Percentiles rank a stretch among this genome's conserved stretches.
Evolutionary conservation across 169 alveolate genomes (phyloP).

Genomic region (Plasmodium cynomolgi): DNA sequence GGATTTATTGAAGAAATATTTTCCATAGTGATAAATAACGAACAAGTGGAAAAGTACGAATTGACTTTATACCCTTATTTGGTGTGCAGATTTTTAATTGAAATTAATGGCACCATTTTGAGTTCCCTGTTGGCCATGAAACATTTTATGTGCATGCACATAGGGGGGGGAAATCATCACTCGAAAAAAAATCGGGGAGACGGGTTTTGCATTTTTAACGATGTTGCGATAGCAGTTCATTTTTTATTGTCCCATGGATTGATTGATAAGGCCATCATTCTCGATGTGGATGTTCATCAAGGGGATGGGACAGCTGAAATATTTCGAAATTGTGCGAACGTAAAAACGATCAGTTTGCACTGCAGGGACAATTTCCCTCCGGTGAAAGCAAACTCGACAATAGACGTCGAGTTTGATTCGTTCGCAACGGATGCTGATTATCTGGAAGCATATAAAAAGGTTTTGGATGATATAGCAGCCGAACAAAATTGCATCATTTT

Average conservation of each 20-base stretch:
- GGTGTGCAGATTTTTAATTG: conserved; percentile 33
- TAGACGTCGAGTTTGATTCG: conserved; percentile 26
- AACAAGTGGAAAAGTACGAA: conserved; percentile 6
- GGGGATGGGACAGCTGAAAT: conserved; percentile 81
- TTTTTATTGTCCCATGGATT: conserved; percentile 57
- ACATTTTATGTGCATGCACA: conserved; percentile 45
- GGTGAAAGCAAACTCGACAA: conserved; percentile 50
- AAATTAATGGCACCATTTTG: conserved; percentile 39
- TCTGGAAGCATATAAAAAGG: conserved; percentile 4
- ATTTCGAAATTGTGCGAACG: conserved; percentile 24
- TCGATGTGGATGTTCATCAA: conserved; percentile 78
- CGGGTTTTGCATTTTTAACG: conserved; percentile 75
- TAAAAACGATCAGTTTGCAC: conserved; percentile 74
- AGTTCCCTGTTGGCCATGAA: conserved; percentile 26
- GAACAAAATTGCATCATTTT: conserved; percentile 40
- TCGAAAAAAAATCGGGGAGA: conserved; percentile 61
- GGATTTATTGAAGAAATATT: conserved; percentile 16
- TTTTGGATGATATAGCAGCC: conserved; percentile 13
- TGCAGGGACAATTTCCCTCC: conserved; percentile 76
- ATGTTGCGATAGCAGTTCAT: conserved; percentile 68
- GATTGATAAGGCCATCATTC: conserved; percentile 42
- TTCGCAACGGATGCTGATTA: conserved; percentile 24
- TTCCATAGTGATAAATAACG: conserved; percentile 21
- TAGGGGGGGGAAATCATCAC: conserved; percentile 78
- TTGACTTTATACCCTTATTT: conserved; percentile 22